These are phyloP conservation scores for Phyllosticta citriasiana DNA, from an alignment of 2,329 filamentous ascomycete species.

Conservation along the genomic window DNA sequence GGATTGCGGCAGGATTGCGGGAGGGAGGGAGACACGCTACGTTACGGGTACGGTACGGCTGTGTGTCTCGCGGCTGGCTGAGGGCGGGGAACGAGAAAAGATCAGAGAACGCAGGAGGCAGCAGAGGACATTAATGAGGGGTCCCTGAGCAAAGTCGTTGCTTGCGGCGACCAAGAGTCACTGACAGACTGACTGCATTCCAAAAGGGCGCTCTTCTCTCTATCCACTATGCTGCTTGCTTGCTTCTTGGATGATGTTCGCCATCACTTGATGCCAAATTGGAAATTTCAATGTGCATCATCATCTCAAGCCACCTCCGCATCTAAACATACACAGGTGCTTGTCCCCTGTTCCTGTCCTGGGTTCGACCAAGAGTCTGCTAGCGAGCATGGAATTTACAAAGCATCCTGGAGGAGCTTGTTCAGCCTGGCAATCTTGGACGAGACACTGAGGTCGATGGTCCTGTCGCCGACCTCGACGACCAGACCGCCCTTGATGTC, in stretches of 20 bases:
- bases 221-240: too few relatives aligned
- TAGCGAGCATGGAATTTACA: conserved; percentile 58
- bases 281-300: background rate
- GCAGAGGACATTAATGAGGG: too few relatives aligned
- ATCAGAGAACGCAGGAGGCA: too few relatives aligned
- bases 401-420: conserved; percentile 91
- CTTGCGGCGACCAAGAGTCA: too few relatives aligned
- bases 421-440: conserved; percentile 96
- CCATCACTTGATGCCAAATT: background rate
- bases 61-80: too few relatives aligned
- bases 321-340: background rate
- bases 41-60: too few relatives aligned
- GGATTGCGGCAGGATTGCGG: too few relatives aligned
- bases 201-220: too few relatives aligned
- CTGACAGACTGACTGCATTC: too few relatives aligned
- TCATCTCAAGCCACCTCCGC: background rate
- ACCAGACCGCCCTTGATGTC: conserved; percentile 90
- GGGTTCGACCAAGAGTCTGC: background rate
- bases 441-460: conserved; percentile 93
- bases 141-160: too few relatives aligned
- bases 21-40: too few relatives aligned
- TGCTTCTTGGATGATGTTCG: background rate
- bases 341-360: background rate
- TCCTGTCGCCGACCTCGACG: conserved; percentile 94
- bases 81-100: too few relatives aligned